Base-by-base conservation (phyloP, 441 rosid genomes). In the Mallotus japonicus region DNA sequence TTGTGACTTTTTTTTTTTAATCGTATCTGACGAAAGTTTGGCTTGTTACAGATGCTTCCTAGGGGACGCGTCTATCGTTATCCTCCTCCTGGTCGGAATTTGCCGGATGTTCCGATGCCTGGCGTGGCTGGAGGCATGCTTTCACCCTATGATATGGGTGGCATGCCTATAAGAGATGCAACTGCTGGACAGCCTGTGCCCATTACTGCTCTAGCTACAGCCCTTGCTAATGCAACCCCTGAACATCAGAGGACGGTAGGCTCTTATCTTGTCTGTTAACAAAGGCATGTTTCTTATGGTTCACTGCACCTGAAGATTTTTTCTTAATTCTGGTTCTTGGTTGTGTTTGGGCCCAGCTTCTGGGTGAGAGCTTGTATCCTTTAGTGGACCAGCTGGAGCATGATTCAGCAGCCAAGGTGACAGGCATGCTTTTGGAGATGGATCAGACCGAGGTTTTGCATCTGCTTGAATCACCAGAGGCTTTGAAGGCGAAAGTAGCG, bases 361-460 rank as follows among this genome's bases (percentile, higher is more conserved):
- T 92, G 62, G 97, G 97, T 50, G 94, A 90, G 85, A 92, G 76
- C 77, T 88, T 92, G 62, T 90, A 92, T 77, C 97, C 96, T 7
- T 85, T 87, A 55, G 97, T 92, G 51, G 97, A 92, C 32, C 92
- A 89, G 82, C 82, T 92, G 55, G 92, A 92, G 83, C 87, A 83
- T 60, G 92, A 87, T 53, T 82, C 93, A 34, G 95, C 95, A 40
- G 98, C 95, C 22, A 93, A 93, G 83, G 95, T 93, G 24, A 89
- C 98, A 6, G 95, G 97, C 37, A 91, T 93, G 98, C 97, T 93
- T 73, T 77, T 92, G 81, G 98, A 92, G 77, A 92, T 92, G 98
- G 98, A 92, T 72, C 97, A 91, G 84, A 86, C 98, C 0, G 97
- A 91, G 85, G 97, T 92, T 62, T 74, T 92, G 34, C 98, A 92